A percentile compares a stretch with the other conserved stretches of the same genome.
Evolutionary conservation across 768 basidiomycete species (phyloP).

Genomic region (Suillus placidus): DNA sequence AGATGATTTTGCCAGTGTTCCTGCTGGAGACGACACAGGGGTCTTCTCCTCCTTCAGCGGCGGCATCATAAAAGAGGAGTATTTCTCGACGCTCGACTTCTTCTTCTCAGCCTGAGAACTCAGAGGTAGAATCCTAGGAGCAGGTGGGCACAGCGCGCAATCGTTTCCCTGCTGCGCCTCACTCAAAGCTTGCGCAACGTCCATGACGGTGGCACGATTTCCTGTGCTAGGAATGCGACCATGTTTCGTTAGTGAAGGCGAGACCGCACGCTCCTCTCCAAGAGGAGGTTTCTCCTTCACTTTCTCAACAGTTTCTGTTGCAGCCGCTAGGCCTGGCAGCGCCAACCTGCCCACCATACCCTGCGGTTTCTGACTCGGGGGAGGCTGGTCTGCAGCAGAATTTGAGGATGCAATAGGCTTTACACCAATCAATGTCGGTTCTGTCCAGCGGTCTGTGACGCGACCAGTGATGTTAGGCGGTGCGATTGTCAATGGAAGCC

Average conservation of each 20-base stretch:
- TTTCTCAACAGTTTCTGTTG: not conserved
- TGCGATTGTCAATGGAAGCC: slow-evolving; percentile 11
- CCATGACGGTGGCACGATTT: slow-evolving; percentile 74
- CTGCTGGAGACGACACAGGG: slow-evolving; percentile 54
- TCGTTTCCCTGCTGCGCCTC: slow-evolving; percentile 31
- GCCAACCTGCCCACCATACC: slow-evolving; percentile 42
- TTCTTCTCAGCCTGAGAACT: slow-evolving; percentile 52
- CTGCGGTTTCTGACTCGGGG: slow-evolving; percentile 15
- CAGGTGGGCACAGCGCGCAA: slow-evolving; percentile 16
- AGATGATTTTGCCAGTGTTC: slow-evolving; percentile 48
- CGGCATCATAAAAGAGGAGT: slow-evolving; percentile 63
- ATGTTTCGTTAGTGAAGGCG: slow-evolving; percentile 45
- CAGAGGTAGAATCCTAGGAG: slow-evolving; percentile 15
- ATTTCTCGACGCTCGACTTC: slow-evolving; percentile 69
- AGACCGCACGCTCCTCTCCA: slow-evolving; percentile 18
- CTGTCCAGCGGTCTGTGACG: slow-evolving; percentile 37
- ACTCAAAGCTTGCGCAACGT: slow-evolving; percentile 66
- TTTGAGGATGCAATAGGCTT: slow-evolving; percentile 22
- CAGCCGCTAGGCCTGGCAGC: slow-evolving; percentile 42
- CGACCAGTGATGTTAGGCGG: slow-evolving; percentile 17
- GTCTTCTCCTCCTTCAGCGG: slow-evolving; percentile 70
- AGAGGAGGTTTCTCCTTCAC: slow-evolving; percentile 22
- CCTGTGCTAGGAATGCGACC: slow-evolving; percentile 69
- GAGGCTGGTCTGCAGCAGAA: slow-evolving; percentile 5
- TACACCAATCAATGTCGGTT: slow-evolving; percentile 35